Evolutionary conservation across 495 filamentous ascomycete species (phyloP).

Genomic region (Amphirosellinia nigrospora): DNA sequence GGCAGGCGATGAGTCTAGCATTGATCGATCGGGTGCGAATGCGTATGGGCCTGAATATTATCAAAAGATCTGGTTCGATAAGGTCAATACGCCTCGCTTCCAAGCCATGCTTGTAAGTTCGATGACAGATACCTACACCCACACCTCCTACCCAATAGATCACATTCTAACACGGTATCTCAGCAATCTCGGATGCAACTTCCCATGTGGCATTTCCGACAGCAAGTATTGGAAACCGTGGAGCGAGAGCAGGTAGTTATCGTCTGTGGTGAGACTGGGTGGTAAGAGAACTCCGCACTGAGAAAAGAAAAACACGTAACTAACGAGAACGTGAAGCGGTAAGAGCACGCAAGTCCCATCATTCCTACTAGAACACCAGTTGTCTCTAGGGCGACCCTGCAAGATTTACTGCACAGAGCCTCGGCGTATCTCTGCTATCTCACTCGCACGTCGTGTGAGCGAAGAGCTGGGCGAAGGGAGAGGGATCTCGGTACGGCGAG

Average conservation of each 20-base stretch:
- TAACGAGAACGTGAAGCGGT: conserved; percentile 56
- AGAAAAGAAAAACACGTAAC: neutral
- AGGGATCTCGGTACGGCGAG: conserved; percentile 77
- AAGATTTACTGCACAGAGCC: conserved; percentile 97
- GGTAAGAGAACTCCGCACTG: conserved; percentile 39
- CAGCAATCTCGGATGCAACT: conserved; percentile 69
- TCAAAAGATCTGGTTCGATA: conserved; percentile 72
- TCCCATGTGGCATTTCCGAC: conserved; percentile 86
- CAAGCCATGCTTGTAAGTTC: conserved; percentile 61
- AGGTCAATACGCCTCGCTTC: conserved; percentile 64
- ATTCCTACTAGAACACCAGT: conserved; percentile 87
- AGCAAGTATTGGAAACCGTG: conserved; percentile 74
- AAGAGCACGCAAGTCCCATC: conserved; percentile 97
- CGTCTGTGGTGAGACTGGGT: conserved; percentile 94
- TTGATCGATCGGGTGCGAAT: conserved; percentile 40
- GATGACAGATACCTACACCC: too few species aligned
- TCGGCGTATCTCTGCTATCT: conserved; percentile 94
- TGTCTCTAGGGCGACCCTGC: conserved; percentile 77
- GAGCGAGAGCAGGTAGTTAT: conserved; percentile 82
- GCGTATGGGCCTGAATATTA: conserved; percentile 49
- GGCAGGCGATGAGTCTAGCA: conserved; percentile 47
- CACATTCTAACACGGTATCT: conserved; percentile 26
- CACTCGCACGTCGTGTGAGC: conserved; percentile 86
- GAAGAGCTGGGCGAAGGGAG: conserved; percentile 90
- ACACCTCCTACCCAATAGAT: neutral